These are phyloP conservation scores for Naegleria lovaniensis DNA, from an alignment of 208 protist species.

Conservation along the genomic window DNA sequence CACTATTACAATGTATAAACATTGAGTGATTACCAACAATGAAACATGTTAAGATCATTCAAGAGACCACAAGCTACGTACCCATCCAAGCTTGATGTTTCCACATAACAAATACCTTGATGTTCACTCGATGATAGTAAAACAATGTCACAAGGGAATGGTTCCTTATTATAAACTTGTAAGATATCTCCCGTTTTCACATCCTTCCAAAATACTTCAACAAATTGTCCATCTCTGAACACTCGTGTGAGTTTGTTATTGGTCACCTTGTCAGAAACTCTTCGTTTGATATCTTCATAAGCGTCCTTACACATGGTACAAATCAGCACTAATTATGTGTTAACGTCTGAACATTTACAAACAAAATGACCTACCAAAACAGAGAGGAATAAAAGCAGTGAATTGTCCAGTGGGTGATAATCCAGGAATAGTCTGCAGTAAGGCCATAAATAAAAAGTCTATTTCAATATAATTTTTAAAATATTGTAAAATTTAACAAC, in stretches of 20 bases:
- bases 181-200: conserved; percentile 19
- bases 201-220: not conserved
- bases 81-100: conserved; percentile 30
- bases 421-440: conserved; percentile 28
- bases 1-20: no score
- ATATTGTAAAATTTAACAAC: not conserved
- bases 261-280: not conserved
- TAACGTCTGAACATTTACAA: not conserved
- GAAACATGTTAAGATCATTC: no score
- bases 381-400: conserved; percentile 30
- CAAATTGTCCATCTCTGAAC: not conserved
- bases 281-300: conserved; percentile 36
- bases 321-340: not conserved
- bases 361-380: not conserved
- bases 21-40: no score
- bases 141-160: conserved; percentile 28
- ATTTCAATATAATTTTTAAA: not conserved
- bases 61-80: no score
- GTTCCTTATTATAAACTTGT: not conserved
- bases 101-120: conserved; percentile 12
- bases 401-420: conserved; percentile 45
- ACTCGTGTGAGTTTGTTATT: not conserved
- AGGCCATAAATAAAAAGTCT: not conserved
- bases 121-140: conserved; percentile 6
- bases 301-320: conserved; percentile 40